Conservation (phyloP, 164 flowering plant species). For the Nelumbo lutea region DNA sequence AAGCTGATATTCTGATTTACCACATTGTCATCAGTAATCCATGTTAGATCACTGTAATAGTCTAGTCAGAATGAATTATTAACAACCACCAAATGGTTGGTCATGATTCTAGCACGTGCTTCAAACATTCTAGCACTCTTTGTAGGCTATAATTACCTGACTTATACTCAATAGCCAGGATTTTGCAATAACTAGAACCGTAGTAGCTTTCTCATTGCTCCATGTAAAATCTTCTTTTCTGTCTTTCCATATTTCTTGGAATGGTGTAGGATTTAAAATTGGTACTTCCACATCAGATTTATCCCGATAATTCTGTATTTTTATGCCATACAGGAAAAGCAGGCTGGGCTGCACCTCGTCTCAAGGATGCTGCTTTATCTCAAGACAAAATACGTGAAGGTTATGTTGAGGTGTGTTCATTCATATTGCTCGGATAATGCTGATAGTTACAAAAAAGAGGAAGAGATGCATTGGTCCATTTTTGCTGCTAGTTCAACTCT, state of each 20-base stretch:
- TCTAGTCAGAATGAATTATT: background rate
- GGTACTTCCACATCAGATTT: background rate
- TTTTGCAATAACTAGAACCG: background rate
- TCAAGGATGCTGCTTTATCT: conserved; percentile 91
- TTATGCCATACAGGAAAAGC: conserved; percentile 50
- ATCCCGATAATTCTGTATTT: background rate
- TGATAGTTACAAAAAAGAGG: background rate
- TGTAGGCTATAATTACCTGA: background rate
- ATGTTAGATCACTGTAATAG: background rate
- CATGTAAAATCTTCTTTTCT: background rate
- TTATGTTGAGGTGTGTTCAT: conserved; percentile 74
- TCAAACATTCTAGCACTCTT: background rate
- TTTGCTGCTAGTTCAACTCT: background rate
- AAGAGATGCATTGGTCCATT: background rate
- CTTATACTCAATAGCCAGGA: background rate
- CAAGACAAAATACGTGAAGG: conserved; percentile 84
- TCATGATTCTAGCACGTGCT: background rate
- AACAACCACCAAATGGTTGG: background rate
- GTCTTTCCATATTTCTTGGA: background rate
- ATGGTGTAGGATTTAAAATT: background rate
- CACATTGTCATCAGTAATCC: background rate
- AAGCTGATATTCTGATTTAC: background rate
- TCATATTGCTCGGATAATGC: background rate
- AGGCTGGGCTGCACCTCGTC: conserved; percentile 99
- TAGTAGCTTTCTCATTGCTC: background rate